Conservation (phyloP, 2,329 filamentous ascomycete genomes). For the Pseudogymnoascus sp. region DNA sequence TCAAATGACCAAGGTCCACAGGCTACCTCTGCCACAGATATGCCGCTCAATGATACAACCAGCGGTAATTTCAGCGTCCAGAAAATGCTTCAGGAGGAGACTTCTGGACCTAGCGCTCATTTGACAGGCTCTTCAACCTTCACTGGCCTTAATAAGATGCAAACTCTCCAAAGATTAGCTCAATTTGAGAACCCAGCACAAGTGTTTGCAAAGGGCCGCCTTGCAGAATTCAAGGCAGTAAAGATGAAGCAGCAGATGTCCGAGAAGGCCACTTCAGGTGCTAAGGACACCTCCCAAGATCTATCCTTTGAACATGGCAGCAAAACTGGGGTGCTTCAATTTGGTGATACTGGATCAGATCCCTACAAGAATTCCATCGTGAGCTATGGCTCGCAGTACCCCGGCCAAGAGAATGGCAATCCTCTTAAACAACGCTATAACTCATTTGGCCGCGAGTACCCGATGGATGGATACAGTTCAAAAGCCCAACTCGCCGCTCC, state of each 20-base stretch:
- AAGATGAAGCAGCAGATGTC: slow-evolving; percentile 1
- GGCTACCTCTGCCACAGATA: not conserved
- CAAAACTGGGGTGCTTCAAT: not conserved
- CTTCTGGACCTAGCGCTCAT: not conserved
- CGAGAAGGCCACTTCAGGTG: not conserved
- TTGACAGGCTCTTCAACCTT: slow-evolving; percentile 4
- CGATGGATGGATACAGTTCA: not conserved
- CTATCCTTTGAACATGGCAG: not conserved
- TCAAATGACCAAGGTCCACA: not conserved
- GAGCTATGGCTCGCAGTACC: not conserved
- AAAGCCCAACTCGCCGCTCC: slow-evolving; percentile 1
- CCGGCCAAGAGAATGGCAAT: not conserved
- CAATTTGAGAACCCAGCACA: slow-evolving; percentile 25
- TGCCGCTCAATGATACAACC: not conserved
- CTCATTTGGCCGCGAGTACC: slow-evolving; percentile 1
- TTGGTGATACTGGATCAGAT: not conserved
- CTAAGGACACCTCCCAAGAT: not conserved
- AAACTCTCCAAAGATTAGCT: slow-evolving; percentile 25
- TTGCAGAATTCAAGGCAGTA: slow-evolving; percentile 20
- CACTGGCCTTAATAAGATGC: slow-evolving; percentile 25
- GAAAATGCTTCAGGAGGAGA: not conserved
- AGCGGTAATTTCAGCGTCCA: not conserved
- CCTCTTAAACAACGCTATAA: not conserved
- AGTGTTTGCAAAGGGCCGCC: slow-evolving; percentile 17
- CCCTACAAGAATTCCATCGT: not conserved